Conservation (phyloP, 1,284 basidiomycete genomes). For the Tilletia setariae region DNA sequence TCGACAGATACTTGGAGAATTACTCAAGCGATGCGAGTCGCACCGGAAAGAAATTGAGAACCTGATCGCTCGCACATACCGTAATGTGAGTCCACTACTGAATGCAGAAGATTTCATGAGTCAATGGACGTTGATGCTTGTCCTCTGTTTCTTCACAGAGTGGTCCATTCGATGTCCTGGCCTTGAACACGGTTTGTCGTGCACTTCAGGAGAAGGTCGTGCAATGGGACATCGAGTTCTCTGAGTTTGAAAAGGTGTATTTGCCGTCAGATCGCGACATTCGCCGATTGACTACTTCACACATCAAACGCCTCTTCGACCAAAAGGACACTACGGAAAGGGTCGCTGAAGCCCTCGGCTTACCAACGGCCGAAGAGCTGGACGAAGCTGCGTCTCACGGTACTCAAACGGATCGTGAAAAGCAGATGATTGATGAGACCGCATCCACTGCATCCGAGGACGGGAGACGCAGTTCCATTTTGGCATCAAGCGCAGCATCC, state of each 20-base stretch:
- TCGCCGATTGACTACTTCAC: constrained; percentile 52
- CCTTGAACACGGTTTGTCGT: constrained; percentile 80
- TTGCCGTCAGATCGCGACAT: constrained; percentile 58
- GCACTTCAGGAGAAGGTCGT: constrained; percentile 89
- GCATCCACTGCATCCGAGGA: neutral
- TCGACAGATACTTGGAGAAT: constrained; percentile 30
- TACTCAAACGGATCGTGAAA: neutral
- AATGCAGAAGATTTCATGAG: neutral
- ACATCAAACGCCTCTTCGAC: constrained; percentile 59
- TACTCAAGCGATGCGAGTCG: constrained; percentile 30
- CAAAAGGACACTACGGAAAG: constrained; percentile 17
- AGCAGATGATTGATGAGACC: neutral
- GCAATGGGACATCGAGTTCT: constrained; percentile 88
- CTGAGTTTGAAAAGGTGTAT: constrained; percentile 55
- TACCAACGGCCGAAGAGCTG: constrained; percentile 48
- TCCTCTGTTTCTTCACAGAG: constrained; percentile 21
- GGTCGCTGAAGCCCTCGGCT: constrained; percentile 25
- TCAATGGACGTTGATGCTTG: neutral
- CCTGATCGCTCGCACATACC: constrained; percentile 70
- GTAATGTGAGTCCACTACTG: constrained; percentile 62
- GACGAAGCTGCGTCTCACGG: constrained; percentile 33
- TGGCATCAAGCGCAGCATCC: neutral
- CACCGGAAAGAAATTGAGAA: constrained; percentile 65
- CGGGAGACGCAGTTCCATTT: neutral
- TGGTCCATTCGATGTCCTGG: constrained; percentile 71